These are phyloP conservation scores for Angomonas ambiguus DNA, from an alignment of 208 protist genomes.

Conservation along the genomic window DNA sequence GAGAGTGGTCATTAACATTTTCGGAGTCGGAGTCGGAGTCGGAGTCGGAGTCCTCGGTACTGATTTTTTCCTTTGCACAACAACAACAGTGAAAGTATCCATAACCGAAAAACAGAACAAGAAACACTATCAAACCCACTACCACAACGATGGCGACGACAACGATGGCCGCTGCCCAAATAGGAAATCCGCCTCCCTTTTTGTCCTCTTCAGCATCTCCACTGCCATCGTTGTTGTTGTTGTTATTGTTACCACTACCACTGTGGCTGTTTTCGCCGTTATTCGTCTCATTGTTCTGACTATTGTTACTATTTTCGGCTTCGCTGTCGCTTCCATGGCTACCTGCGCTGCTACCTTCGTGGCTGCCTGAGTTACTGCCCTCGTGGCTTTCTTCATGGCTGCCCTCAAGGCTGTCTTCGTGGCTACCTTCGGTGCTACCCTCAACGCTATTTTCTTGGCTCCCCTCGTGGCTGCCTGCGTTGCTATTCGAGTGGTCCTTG, in stretches of 20 bases:
- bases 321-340: neutral
- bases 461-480: neutral
- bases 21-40: neutral
- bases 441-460: neutral
- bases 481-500: neutral
- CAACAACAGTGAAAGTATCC: conserved; percentile 1
- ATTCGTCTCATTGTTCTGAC: neutral
- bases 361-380: neutral
- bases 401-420: neutral
- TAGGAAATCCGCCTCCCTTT: neutral
- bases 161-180: neutral
- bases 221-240: neutral
- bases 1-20: neutral
- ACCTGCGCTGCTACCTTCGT: neutral
- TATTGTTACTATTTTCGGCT: neutral
- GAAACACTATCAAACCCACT: neutral
- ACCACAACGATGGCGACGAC: neutral
- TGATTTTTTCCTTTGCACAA: neutral
- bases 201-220: neutral
- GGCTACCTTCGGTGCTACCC: neutral
- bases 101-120: neutral
- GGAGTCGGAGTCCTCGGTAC: neutral
- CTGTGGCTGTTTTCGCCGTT: neutral
- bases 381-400: neutral
- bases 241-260: neutral